Conservation (phyloP, 1,139 yeast species). For the Debaryomycetaceae sp. region DNA sequence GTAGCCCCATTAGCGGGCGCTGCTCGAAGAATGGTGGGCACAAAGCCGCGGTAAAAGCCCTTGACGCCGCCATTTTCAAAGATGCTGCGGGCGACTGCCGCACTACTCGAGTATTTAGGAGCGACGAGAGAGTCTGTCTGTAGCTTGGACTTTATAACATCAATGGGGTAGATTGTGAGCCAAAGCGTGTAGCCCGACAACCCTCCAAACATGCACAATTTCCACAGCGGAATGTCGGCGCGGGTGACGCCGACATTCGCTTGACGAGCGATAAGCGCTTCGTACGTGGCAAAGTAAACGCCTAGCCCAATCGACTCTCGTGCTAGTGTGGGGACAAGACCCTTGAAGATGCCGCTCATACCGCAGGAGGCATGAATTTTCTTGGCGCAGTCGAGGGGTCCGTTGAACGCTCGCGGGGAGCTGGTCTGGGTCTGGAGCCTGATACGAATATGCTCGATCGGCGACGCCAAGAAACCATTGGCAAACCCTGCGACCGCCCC, state of each 20-base stretch:
- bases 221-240: conserved; percentile 73
- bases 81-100: conserved; percentile 46
- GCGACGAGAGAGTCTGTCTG: conserved; percentile 64
- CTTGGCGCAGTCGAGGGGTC: conserved; percentile 71
- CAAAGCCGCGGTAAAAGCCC: conserved; percentile 81
- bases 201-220: conserved; percentile 73
- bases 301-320: conserved; percentile 89
- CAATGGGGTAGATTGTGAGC: conserved; percentile 74
- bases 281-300: conserved; percentile 78
- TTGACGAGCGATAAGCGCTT: conserved; percentile 67
- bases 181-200: conserved; percentile 80
- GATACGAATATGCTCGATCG: conserved; percentile 89
- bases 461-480: conserved; percentile 77
- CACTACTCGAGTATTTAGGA: conserved; percentile 39
- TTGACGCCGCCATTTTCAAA: conserved; percentile 46
- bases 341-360: conserved; percentile 58
- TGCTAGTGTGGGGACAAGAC: conserved; percentile 65
- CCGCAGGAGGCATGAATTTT: conserved; percentile 47
- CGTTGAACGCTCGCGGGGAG: conserved; percentile 37
- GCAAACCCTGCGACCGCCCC: conserved; percentile 89
- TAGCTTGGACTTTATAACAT: conserved; percentile 73
- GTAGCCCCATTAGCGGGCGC: conserved; percentile 98
- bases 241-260: conserved; percentile 30
- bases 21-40: conserved; percentile 86
- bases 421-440: conserved; percentile 77